Evolutionary conservation across 768 basidiomycete genomes (phyloP).

Genomic region (Phlegmacium glaucopus): DNA sequence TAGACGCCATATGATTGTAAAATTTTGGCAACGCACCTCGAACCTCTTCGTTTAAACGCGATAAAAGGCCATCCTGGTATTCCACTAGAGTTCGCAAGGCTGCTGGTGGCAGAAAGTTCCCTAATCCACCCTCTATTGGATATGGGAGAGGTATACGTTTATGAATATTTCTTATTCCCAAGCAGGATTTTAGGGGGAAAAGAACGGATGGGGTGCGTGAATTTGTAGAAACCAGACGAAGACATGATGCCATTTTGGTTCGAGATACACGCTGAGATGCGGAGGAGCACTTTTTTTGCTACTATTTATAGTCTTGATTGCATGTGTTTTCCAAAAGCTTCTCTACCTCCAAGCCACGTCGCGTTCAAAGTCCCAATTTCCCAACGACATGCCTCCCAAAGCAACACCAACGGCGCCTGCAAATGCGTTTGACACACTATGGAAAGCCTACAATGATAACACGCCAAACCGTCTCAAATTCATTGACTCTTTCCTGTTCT

Average conservation of each 20-base stretch:
- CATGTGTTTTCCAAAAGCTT: constrained; percentile 29
- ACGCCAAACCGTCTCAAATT: constrained; percentile 88
- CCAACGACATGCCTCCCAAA: constrained; percentile 33
- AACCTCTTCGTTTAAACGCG: constrained; percentile 72
- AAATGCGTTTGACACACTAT: constrained; percentile 54
- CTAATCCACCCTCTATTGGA: constrained; percentile 66
- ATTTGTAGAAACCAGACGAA: constrained; percentile 26
- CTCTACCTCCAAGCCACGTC: constrained; percentile 31
- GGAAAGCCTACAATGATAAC: constrained; percentile 71
- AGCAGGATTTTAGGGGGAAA: constrained; percentile 19
- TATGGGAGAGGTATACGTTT: constrained; percentile 57
- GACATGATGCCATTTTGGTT: constrained; percentile 24
- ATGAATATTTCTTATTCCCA: constrained; percentile 43
- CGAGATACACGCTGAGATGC: background rate
- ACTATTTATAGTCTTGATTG: constrained; percentile 23
- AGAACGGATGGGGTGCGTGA: constrained; percentile 13
- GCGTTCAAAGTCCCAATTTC: constrained; percentile 23
- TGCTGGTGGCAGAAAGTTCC: constrained; percentile 72
- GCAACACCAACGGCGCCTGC: constrained; percentile 23
- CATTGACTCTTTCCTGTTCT: constrained; percentile 89
- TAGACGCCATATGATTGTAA: background rate
- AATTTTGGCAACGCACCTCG: constrained; percentile 46
- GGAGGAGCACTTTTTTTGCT: constrained; percentile 11
- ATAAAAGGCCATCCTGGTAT: constrained; percentile 82
- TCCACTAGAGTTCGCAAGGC: constrained; percentile 73